These are phyloP conservation scores for Apium graveolens DNA, from an alignment of 129 eudicot genomes.

Conservation along the genomic window DNA sequence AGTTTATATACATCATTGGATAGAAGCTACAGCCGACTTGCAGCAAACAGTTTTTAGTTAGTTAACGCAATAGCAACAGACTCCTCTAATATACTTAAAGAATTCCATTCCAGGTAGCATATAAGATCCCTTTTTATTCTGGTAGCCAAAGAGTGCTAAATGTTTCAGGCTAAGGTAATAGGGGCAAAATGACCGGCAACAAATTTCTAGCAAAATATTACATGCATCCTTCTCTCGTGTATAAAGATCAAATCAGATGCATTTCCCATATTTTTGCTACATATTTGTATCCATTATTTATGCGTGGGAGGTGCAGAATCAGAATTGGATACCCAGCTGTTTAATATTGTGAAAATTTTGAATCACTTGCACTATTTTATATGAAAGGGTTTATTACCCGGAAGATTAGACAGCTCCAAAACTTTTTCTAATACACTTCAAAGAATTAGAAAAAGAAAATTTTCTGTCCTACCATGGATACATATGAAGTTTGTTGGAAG, in stretches of 20 bases:
- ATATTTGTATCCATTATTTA: not conserved
- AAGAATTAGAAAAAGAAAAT: not conserved
- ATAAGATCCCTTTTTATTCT: not conserved
- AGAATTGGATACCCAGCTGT: not conserved
- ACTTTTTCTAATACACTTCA: not conserved
- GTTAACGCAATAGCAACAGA: not conserved
- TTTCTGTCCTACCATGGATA: conserved; percentile 53
- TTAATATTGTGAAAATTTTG: not conserved
- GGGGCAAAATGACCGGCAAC: not conserved
- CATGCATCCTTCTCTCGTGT: not conserved
- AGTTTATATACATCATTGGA: not conserved
- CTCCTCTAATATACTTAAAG: not conserved
- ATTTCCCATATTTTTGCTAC: not conserved
- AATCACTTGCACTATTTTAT: not conserved
- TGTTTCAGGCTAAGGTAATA: not conserved
- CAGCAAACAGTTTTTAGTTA: not conserved
- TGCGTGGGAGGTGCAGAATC: not conserved
- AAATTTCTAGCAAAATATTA: not conserved
- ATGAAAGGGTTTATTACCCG: not conserved
- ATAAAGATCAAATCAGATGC: not conserved
- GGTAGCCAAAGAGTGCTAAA: not conserved
- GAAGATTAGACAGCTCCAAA: not conserved
- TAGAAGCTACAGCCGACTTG: not conserved
- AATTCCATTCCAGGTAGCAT: not conserved
- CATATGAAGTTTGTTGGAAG: conserved; percentile 53